Evolutionary conservation across 2,329 filamentous ascomycete genomes (phyloP).

Genomic region (Talaromyces sp.): DNA sequence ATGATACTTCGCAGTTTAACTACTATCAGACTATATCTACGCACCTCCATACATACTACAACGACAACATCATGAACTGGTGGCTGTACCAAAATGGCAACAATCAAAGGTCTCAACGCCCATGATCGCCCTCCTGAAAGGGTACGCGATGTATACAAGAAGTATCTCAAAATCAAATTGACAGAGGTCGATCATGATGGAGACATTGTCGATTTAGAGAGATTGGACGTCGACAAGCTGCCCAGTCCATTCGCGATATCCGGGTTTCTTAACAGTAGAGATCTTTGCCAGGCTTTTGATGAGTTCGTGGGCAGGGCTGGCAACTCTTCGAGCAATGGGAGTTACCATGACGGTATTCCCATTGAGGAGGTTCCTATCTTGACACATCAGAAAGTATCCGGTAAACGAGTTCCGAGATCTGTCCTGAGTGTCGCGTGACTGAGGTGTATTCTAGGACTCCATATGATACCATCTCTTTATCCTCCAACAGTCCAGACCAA

Average conservation of each 20-base stretch:
- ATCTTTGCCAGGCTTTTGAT: constrained; percentile 32
- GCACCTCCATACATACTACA: not conserved
- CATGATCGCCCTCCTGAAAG: constrained; percentile 70
- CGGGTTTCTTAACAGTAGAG: constrained; percentile 28
- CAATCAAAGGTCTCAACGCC: constrained; percentile 58
- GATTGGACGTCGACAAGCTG: constrained; percentile 34
- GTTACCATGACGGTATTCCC: constrained; percentile 19
- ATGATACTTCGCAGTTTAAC: not conserved
- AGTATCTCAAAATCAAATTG: constrained; percentile 60
- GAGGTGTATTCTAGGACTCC: constrained; percentile 58
- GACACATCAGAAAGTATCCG: constrained; percentile 34
- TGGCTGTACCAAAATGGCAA: constrained; percentile 27
- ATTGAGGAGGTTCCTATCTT: constrained; percentile 34
- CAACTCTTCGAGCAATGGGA: not conserved
- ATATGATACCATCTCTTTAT: constrained; percentile 71
- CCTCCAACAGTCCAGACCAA: constrained; percentile 64
- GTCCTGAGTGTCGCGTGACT: not conserved
- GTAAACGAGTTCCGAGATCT: constrained; percentile 26
- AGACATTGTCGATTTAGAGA: constrained; percentile 55
- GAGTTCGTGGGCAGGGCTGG: constrained; percentile 26
- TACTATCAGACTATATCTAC: not conserved
- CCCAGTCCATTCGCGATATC: constrained; percentile 28
- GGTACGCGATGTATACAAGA: constrained; percentile 71
- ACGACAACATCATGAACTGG: constrained; percentile 9
- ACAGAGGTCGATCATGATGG: constrained; percentile 51